A percentile compares a stretch with the other conserved stretches of the same genome.
Evolutionary conservation across 331 rosid species (phyloP).

Genomic region (Dryas integrifolia): DNA sequence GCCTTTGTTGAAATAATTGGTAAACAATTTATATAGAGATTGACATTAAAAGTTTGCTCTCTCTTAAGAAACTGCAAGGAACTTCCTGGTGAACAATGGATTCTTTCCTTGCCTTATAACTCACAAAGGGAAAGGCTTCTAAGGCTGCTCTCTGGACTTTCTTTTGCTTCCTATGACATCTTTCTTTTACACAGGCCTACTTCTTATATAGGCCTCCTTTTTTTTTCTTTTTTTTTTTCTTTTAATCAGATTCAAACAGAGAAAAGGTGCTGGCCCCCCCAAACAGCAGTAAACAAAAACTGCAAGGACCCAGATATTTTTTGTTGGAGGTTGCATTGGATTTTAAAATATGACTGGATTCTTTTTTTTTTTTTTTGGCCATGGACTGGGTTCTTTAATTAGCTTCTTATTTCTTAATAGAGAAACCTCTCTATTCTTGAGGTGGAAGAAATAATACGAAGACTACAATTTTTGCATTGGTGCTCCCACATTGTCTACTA

Average conservation of each 20-base stretch:
- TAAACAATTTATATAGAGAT: constrained; percentile 11
- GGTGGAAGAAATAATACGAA: constrained; percentile 17
- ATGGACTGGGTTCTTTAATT: not conserved
- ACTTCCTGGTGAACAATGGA: constrained; percentile 34
- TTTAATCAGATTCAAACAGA: constrained; percentile 45
- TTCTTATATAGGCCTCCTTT: constrained; percentile 42
- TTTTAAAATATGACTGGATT: not conserved
- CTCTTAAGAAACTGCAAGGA: constrained; percentile 45
- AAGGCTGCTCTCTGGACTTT: constrained; percentile 31
- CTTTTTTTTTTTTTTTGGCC: not conserved
- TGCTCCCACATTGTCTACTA: not conserved
- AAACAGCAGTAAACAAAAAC: constrained; percentile 19
- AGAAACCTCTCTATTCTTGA: constrained; percentile 17
- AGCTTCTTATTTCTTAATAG: not conserved
- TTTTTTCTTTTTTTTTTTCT: not conserved
- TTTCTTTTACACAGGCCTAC: constrained; percentile 29
- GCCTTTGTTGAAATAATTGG: not conserved
- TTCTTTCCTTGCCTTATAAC: constrained; percentile 55
- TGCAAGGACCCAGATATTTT: constrained; percentile 15
- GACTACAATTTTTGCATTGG: not conserved
- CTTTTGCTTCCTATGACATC: constrained; percentile 31
- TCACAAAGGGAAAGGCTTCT: constrained; percentile 21
- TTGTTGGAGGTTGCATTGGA: not conserved
- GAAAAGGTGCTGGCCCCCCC: constrained; percentile 44
- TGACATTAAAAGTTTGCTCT: constrained; percentile 8